Evolutionary conservation across 2,329 filamentous ascomycete species (phyloP).

Genomic region (Colletotrichum sp.): DNA sequence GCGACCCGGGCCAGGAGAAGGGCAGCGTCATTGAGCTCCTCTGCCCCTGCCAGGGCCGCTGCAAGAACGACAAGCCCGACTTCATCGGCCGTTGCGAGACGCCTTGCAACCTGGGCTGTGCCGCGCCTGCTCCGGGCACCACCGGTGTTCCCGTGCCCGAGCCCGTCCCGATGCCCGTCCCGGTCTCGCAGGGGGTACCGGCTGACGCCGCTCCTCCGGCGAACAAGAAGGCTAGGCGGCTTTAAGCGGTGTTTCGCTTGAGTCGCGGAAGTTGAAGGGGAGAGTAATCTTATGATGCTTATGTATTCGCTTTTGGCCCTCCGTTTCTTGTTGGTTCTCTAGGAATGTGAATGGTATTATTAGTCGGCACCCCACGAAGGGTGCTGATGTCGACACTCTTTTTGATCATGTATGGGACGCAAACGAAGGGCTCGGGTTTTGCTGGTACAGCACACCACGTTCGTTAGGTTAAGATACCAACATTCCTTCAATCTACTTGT

Average conservation of each 20-base stretch:
- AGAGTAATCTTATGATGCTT: not conserved
- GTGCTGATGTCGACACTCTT: slow-evolving; percentile 1
- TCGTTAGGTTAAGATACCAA: slow-evolving; percentile 8
- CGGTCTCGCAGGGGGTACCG: not conserved
- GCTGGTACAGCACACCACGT: not conserved
- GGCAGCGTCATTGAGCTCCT: slow-evolving; percentile 41
- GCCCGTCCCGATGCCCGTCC: not conserved
- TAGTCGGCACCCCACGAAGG: slow-evolving; percentile 8
- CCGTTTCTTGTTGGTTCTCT: not conserved
- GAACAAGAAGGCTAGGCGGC: not conserved
- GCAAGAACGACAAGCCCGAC: slow-evolving; percentile 42
- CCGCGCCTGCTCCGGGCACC: not conserved
- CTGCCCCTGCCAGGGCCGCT: slow-evolving; percentile 41
- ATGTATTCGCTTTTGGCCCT: not conserved
- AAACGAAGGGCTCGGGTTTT: not conserved
- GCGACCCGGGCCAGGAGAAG: slow-evolving; percentile 33
- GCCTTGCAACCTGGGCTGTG: slow-evolving; percentile 40
- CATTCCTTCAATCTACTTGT: not conserved
- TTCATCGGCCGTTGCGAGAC: slow-evolving; percentile 43
- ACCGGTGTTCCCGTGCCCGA: not conserved
- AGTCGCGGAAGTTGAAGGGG: not conserved
- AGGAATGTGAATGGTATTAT: not conserved
- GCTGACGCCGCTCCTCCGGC: not conserved
- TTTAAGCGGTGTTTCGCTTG: not conserved
- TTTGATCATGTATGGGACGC: not conserved